Base-by-base conservation (phyloP, 1,284 basidiomycete species). In the Melampsora americana region DNA sequence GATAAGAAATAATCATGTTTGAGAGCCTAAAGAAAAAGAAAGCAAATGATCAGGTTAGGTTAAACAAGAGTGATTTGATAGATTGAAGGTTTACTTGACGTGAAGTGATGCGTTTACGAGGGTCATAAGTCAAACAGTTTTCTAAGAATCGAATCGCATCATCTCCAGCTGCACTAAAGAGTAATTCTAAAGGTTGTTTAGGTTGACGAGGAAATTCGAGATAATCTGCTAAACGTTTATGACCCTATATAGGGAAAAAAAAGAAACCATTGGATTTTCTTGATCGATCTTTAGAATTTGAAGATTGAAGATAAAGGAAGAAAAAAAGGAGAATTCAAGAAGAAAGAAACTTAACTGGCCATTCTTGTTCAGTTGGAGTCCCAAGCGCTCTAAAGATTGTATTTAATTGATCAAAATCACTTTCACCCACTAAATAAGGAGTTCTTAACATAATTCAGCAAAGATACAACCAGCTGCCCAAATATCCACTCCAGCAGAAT, bases 401-500 rank as follows among this genome's bases (percentile, higher is more conserved):
- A 81, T 93, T 95, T 32, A 99, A 84, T 83, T 99, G 96, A 81
- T 97, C 95, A 86, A 97, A 90, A 82, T 99, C 96, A 69, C 89
- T 92, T 80, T 98, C 94, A 14, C 93, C 94, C 0, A 93, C 90
- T 42, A 97, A 86, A 81, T 95, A 96, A 1, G 94, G 94, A 44
- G 89, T 92, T n/a, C 94, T 89, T 56, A 97, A 86, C 91, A 96
- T 94, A 97, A 86, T 82, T 97, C 94, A 0, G 93, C 93, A 82
- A 97, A 95, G 79, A 97, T 97, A 80, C 93, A 95, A 0, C 94
- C 94, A 5, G 95, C 90, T 23, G 92, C 93, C 94, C 94, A 97
- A 69, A 93, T 89, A 81, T 97, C 94, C 73, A 95, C 92, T 0
- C 89, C 89, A 0, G 90, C 89, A 80, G 91, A 89, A 83, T 97